phyloP scores from a whole-genome alignment of 306 rosid genomes.

The Quercus dentata region DNA sequence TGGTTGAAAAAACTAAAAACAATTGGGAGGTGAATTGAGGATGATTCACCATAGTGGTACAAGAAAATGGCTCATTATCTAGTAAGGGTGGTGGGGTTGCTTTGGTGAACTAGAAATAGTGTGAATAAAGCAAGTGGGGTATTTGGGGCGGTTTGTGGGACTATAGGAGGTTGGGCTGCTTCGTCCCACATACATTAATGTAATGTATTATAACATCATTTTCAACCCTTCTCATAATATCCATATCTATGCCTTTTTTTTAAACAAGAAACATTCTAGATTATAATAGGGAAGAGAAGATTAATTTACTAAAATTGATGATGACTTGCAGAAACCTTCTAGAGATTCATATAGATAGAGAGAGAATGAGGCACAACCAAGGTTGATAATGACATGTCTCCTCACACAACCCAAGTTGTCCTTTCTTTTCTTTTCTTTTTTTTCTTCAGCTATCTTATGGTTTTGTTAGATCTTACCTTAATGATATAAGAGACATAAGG shows the following conservation, averaged over 20 bases:
- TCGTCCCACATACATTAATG: slow-evolving; percentile 57
- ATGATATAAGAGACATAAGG: slow-evolving; percentile 29
- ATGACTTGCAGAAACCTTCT: slow-evolving; percentile 1
- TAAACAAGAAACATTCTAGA: slow-evolving; percentile 40
- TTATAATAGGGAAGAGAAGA: background rate
- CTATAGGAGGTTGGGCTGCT: slow-evolving; percentile 50
- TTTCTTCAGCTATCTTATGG: background rate
- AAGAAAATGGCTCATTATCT: slow-evolving; percentile 33
- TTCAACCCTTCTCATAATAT: slow-evolving; percentile 44
- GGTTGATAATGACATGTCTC: slow-evolving; percentile 50
- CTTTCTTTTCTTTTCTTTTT: slow-evolving; percentile 10
- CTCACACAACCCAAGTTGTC: slow-evolving; percentile 37
- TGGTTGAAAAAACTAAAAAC: no score
- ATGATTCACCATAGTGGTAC: slow-evolving; percentile 21
- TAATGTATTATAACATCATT: slow-evolving; percentile 37
- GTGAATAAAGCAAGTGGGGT: slow-evolving; percentile 59
- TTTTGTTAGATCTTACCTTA: background rate
- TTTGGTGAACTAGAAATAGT: slow-evolving; percentile 71
- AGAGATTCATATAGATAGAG: background rate
- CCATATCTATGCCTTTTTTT: slow-evolving; percentile 18
- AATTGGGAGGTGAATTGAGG: slow-evolving; percentile 32
- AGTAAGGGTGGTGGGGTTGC: slow-evolving; percentile 74
- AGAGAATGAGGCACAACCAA: slow-evolving; percentile 13
- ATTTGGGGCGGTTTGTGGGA: slow-evolving; percentile 96
- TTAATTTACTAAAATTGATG: slow-evolving; percentile 16